Evolutionary conservation across 495 filamentous ascomycete genomes (phyloP).

Genomic region (Neurospora hispaniola): DNA sequence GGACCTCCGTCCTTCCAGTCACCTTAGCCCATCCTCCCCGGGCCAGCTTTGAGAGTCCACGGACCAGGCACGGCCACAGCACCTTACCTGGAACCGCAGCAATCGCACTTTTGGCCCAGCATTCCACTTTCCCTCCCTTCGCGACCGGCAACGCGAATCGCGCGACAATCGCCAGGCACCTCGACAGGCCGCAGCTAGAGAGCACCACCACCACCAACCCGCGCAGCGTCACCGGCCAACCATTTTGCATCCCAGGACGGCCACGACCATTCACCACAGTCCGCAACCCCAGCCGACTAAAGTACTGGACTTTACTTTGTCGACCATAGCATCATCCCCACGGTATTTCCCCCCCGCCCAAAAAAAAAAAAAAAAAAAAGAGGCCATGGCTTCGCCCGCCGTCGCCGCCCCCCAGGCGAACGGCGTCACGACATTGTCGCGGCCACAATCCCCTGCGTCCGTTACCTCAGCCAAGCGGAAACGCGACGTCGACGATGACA

Average conservation of each 20-base stretch:
- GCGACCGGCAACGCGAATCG: conserved; percentile 28
- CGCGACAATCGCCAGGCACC: conserved; percentile 27
- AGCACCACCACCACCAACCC: conserved; percentile 7
- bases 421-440: conserved; percentile 29
- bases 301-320: background rate
- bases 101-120: background rate
- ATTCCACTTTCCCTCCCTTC: conserved; percentile 16
- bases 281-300: conserved; percentile 6
- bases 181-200: conserved; percentile 5
- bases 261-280: conserved; percentile 6
- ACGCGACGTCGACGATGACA: conserved; percentile 38
- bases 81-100: background rate
- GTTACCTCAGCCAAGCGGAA: conserved; percentile 43
- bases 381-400: conserved; percentile 32
- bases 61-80: background rate
- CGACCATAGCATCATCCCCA: background rate
- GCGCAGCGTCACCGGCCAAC: conserved; percentile 9
- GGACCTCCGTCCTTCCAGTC: background rate
- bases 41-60: background rate
- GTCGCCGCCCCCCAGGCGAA: conserved; percentile 28
- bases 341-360: background rate
- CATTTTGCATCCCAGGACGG: conserved; percentile 9
- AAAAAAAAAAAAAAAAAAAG: background rate
- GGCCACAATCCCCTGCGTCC: conserved; percentile 29
- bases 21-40: background rate